These are phyloP conservation scores for Aphanomyces stellatus DNA, from an alignment of 352 stramenopile genomes.

Conservation along the genomic window DNA sequence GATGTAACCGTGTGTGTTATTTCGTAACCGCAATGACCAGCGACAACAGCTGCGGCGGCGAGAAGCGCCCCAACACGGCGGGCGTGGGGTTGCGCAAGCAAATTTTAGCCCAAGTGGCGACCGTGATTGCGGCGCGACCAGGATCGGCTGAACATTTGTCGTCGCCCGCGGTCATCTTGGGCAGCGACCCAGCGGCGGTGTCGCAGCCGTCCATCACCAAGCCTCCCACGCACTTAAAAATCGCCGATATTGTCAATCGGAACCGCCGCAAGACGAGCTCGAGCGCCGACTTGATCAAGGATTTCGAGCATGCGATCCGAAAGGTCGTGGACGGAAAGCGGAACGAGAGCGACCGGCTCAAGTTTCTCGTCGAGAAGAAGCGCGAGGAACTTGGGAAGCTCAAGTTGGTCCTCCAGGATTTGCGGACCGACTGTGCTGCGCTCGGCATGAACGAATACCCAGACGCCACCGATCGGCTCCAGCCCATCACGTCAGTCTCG, in stretches of 20 bases:
- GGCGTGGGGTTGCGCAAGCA: too few relatives aligned
- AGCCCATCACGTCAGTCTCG: slow-evolving; percentile 68
- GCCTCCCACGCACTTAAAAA: not conserved
- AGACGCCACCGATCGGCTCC: slow-evolving; percentile 36
- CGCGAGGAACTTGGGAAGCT: slow-evolving; percentile 53
- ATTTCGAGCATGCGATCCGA: slow-evolving; percentile 64
- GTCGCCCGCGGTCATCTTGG: too few relatives aligned
- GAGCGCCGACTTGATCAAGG: slow-evolving; percentile 66
- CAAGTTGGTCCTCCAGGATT: slow-evolving; percentile 54
- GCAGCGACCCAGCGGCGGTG: too few relatives aligned
- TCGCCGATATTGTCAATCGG: slow-evolving; percentile 2
- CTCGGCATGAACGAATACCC: slow-evolving; percentile 27
- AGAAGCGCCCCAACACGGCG: not conserved
- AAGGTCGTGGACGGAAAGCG: slow-evolving; percentile 77
- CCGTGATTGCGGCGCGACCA: too few relatives aligned
- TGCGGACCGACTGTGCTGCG: slow-evolving; percentile 68
- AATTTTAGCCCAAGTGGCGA: too few relatives aligned
- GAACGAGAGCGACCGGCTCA: slow-evolving; percentile 61
- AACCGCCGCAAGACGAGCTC: slow-evolving; percentile 25
- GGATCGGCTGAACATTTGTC: too few relatives aligned
- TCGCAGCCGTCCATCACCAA: too few relatives aligned
- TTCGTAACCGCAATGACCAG: too few relatives aligned
- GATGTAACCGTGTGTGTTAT: too few relatives aligned
- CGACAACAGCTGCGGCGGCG: too few relatives aligned
- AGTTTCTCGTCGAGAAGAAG: slow-evolving; percentile 54